Percentiles rank a stretch among this genome's conserved stretches.
phyloP scores from a whole-genome alignment of 805 yeast species.

The Wickerhamiella sorbophila region DNA sequence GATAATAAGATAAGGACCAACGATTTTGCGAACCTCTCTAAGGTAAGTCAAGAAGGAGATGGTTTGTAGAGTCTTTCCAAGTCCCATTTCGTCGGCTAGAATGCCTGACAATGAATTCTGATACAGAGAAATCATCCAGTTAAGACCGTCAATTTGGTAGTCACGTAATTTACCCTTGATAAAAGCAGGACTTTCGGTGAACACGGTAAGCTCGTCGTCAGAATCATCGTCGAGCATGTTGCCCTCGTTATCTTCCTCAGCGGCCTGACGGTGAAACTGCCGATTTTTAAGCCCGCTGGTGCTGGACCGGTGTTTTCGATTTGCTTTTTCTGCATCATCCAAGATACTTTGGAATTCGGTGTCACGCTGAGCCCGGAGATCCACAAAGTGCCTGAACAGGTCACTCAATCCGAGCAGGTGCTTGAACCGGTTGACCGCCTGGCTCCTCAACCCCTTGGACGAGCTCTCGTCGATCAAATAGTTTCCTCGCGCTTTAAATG shows the following conservation, averaged over 20 bases:
- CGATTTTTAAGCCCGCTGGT: conserved; percentile 22
- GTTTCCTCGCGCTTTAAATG: background rate
- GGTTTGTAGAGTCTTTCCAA: conserved; percentile 91
- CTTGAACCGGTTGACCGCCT: conserved; percentile 62
- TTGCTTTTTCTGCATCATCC: conserved; percentile 21
- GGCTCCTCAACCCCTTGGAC: conserved; percentile 22
- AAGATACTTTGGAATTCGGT: conserved; percentile 34
- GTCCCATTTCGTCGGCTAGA: conserved; percentile 95
- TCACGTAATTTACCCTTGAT: conserved; percentile 65
- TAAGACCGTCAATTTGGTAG: conserved; percentile 87
- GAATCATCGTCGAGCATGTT: conserved; percentile 9
- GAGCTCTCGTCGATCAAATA: background rate
- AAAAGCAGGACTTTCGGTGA: conserved; percentile 72
- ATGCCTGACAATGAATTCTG: conserved; percentile 83
- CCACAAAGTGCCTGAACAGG: conserved; percentile 73
- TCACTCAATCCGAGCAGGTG: conserved; percentile 71
- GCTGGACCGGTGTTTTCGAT: conserved; percentile 9
- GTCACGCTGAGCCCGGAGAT: conserved; percentile 63
- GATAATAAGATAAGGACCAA: conserved; percentile 82
- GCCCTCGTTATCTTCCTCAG: conserved; percentile 55
- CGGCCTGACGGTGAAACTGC: conserved; percentile 38
- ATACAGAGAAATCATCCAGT: conserved; percentile 81
- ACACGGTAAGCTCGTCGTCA: conserved; percentile 35
- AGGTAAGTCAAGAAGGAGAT: conserved; percentile 82
- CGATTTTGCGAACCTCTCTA: conserved; percentile 56